Evolutionary conservation across 106 monocot species (phyloP).

Genomic region (Dendrobium chrysotoxum): DNA sequence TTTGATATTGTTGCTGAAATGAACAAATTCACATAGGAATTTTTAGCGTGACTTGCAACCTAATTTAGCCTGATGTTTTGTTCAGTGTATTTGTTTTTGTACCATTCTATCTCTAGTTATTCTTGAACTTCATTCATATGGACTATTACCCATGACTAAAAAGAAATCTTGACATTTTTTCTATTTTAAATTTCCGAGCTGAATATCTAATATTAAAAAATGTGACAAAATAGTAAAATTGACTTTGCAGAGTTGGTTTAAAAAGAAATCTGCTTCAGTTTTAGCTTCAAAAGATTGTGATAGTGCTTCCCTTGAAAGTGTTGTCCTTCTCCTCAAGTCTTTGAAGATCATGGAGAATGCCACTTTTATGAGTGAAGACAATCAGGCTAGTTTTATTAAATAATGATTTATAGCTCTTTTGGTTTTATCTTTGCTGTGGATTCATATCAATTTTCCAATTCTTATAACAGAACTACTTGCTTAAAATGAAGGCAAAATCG

Average conservation of each 20-base stretch:
- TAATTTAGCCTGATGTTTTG: background rate
- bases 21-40: background rate
- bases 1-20: background rate
- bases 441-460: background rate
- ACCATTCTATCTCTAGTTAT: background rate
- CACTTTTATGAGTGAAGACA: slow-evolving; percentile 88
- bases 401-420: background rate
- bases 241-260: slow-evolving; percentile 40
- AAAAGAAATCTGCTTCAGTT: slow-evolving; percentile 11
- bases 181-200: background rate
- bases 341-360: slow-evolving; percentile 98
- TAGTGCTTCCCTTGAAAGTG: slow-evolving; percentile 42
- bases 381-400: slow-evolving; percentile 51
- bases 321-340: slow-evolving; percentile 72
- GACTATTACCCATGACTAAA: background rate
- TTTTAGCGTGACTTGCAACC: background rate
- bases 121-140: background rate
- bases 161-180: background rate
- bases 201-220: background rate
- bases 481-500: slow-evolving; percentile 45
- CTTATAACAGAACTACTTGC: slow-evolving; percentile 59
- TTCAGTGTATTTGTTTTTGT: background rate
- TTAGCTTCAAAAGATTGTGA: slow-evolving; percentile 35
- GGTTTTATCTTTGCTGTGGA: background rate
- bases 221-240: background rate